Percentiles rank a stretch among this genome's conserved stretches.
Conservation (phyloP, 805 yeast species). For the Candida sakaeoensis region DNA sequence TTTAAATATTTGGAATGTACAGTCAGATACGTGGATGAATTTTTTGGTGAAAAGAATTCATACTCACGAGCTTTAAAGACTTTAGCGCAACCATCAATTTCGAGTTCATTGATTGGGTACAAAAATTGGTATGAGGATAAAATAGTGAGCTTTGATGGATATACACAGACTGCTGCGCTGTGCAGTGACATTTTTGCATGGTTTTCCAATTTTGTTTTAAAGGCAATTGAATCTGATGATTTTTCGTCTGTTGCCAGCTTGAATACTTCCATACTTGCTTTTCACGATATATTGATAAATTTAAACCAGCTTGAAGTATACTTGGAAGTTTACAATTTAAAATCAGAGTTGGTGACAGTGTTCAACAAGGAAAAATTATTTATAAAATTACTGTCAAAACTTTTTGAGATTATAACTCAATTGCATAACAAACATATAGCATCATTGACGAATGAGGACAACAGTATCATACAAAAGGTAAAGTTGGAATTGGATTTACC, state of each 20-base stretch:
- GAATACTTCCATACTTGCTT: conserved; percentile 15
- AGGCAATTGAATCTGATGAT: conserved; percentile 2
- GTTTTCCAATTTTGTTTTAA: conserved; percentile 7
- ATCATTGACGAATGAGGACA: conserved; percentile 1
- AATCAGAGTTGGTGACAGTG: conserved; percentile 13
- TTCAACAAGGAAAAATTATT: conserved; percentile 9
- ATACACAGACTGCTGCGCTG: too few species aligned
- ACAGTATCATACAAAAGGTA: background rate
- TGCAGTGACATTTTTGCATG: too few species aligned
- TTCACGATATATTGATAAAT: conserved; percentile 24
- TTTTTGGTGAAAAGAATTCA: conserved; percentile 15
- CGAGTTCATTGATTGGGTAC: conserved; percentile 26
- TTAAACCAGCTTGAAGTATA: conserved; percentile 21
- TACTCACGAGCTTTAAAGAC: background rate
- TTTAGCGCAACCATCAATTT: conserved; percentile 23
- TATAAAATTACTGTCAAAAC: conserved; percentile 6
- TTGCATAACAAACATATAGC: conserved; percentile 1
- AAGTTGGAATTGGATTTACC: background rate
- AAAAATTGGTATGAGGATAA: conserved; percentile 28
- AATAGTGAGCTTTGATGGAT: conserved; percentile 13
- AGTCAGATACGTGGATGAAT: conserved; percentile 20
- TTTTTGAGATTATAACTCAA: conserved; percentile 9
- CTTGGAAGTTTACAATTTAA: conserved; percentile 12
- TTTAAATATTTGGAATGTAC: conserved; percentile 35
- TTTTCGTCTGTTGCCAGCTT: background rate